phyloP scores from a whole-genome alignment of 176 grass and related monocot species.

The Oryza brachyantha region DNA sequence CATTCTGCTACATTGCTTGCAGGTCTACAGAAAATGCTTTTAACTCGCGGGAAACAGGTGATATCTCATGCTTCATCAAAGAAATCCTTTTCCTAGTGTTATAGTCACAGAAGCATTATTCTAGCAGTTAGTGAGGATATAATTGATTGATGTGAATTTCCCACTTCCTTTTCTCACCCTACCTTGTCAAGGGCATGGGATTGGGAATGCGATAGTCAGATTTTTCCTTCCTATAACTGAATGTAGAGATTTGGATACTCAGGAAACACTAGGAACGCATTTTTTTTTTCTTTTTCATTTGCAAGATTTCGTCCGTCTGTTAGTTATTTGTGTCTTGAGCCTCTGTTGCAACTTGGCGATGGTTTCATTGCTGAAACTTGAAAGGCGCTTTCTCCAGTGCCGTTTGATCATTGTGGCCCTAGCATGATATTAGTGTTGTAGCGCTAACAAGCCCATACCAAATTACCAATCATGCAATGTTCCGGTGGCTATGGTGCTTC shows the following conservation, averaged over 20 bases:
- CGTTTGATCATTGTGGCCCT: background rate
- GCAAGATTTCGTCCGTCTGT: background rate
- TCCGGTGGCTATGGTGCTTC: background rate
- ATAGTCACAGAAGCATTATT: constrained; percentile 39
- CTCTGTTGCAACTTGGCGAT: background rate
- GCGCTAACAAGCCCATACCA: background rate
- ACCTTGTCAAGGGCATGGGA: background rate
- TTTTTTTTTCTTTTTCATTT: background rate
- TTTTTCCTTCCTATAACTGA: background rate
- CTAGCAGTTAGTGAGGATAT: constrained; percentile 16
- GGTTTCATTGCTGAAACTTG: background rate
- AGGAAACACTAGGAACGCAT: background rate
- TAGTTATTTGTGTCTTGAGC: background rate
- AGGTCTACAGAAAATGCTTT: constrained; percentile 29
- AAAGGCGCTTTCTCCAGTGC: background rate
- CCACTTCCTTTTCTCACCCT: background rate
- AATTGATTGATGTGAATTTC: constrained; percentile 26
- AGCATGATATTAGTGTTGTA: background rate
- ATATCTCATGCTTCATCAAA: background rate
- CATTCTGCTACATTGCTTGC: constrained; percentile 8
- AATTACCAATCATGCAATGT: background rate
- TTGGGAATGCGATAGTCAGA: background rate
- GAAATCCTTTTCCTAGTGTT: constrained; percentile 15
- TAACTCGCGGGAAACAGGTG: background rate
- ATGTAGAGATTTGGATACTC: constrained; percentile 12